Percentiles rank a stretch among this genome's conserved stretches.
phyloP scores from a whole-genome alignment of 1,284 basidiomycete genomes.

The Volvariella volvacea region DNA sequence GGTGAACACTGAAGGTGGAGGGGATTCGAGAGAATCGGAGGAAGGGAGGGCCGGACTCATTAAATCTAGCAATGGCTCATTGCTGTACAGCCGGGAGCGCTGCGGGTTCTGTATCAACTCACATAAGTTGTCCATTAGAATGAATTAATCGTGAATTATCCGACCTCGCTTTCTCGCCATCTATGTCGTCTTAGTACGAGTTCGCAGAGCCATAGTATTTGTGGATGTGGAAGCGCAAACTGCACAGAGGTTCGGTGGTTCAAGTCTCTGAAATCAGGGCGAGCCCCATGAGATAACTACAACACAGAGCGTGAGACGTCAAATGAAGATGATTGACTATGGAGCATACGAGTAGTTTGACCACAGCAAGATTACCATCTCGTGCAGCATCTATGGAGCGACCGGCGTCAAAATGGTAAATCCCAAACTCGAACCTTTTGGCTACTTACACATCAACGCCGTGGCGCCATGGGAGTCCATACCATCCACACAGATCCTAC shows the following conservation, averaged over 20 bases:
- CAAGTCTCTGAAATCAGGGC: slow-evolving; percentile 62
- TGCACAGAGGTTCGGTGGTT: slow-evolving; percentile 65
- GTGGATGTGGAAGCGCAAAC: slow-evolving; percentile 53
- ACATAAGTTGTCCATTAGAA: not conserved
- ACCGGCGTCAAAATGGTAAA: slow-evolving; percentile 12
- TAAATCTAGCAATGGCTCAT: slow-evolving; percentile 27
- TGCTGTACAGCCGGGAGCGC: slow-evolving; percentile 23
- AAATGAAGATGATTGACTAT: slow-evolving; percentile 3
- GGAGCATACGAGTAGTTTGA: slow-evolving; percentile 49
- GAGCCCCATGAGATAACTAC: slow-evolving; percentile 59
- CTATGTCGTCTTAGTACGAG: slow-evolving; percentile 52
- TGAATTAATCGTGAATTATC: slow-evolving; percentile 6
- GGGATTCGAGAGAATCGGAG: slow-evolving; percentile 29
- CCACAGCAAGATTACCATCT: slow-evolving; percentile 59
- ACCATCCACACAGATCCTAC: slow-evolving; percentile 60
- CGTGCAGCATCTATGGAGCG: slow-evolving; percentile 56
- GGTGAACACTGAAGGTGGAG: slow-evolving; percentile 30
- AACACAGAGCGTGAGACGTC: slow-evolving; percentile 4
- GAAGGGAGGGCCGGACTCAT: slow-evolving; percentile 25
- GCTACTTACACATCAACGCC: slow-evolving; percentile 62
- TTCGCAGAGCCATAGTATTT: slow-evolving; percentile 63
- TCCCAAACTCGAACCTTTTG: slow-evolving; percentile 24
- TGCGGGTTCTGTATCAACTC: slow-evolving; percentile 24
- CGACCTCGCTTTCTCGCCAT: slow-evolving; percentile 49
- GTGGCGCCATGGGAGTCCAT: slow-evolving; percentile 67